phyloP scores from a whole-genome alignment of 495 filamentous ascomycete genomes.

The Penicillium pulvis region DNA sequence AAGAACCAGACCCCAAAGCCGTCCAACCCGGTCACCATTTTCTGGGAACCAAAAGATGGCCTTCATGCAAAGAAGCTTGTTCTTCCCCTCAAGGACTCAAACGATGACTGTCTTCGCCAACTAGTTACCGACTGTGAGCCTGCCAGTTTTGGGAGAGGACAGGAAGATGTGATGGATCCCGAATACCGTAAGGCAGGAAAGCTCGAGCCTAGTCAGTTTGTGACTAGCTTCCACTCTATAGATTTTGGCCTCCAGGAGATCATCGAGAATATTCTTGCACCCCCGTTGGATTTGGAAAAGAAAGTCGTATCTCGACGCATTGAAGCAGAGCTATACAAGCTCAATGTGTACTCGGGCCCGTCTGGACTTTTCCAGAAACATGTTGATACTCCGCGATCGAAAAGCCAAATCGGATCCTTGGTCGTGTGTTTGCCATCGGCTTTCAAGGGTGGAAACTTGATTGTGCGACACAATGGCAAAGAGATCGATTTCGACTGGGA shows the following conservation, averaged over 20 bases:
- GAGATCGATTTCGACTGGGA: slow-evolving; percentile 45
- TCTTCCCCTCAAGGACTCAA: neutral
- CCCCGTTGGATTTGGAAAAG: slow-evolving; percentile 26
- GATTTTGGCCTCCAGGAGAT: slow-evolving; percentile 53
- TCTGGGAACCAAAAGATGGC: neutral
- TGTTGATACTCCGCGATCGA: slow-evolving; percentile 56
- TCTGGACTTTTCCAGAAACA: slow-evolving; percentile 53
- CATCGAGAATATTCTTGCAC: slow-evolving; percentile 50
- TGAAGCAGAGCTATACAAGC: slow-evolving; percentile 55
- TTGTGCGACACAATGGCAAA: slow-evolving; percentile 28
- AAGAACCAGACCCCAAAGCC: neutral
- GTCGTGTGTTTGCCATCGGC: slow-evolving; percentile 54
- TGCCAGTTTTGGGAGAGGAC: slow-evolving; percentile 51
- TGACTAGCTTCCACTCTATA: slow-evolving; percentile 53
- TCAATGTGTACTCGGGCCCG: slow-evolving; percentile 60
- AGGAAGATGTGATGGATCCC: slow-evolving; percentile 49
- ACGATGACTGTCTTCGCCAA: neutral
- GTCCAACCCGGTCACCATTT: neutral
- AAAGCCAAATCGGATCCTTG: slow-evolving; percentile 54
- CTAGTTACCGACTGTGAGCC: slow-evolving; percentile 42
- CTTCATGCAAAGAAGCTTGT: neutral
- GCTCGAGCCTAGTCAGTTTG: slow-evolving; percentile 46
- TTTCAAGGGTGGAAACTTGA: slow-evolving; percentile 35
- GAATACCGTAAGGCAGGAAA: slow-evolving; percentile 53
- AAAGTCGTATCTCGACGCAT: slow-evolving; percentile 20